Evolutionary conservation across 2,329 filamentous ascomycete genomes (phyloP), one percentile per base, ranked within the genome.

Genomic region (Lecanoromycetidae sp.): DNA sequence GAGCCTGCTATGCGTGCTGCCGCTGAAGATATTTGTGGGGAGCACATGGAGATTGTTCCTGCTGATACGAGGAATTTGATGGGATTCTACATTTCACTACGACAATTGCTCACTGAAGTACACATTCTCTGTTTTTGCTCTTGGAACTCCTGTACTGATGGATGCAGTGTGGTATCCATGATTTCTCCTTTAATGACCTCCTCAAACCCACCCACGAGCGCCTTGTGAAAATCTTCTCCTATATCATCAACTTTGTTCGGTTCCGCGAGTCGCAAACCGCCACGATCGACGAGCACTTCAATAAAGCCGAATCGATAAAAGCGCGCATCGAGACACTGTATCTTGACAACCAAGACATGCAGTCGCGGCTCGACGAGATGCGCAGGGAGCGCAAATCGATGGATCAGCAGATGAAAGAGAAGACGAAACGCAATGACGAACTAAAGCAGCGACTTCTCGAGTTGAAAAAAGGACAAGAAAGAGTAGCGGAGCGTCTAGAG

Each of bases 171-270:
- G 87, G 87, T 38, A 85, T 98, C 57, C 82, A 81, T 52, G 91
- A 98, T 65, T 94, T 98, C 59, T 87, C 84, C 29, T 94, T 96
- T 66, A 80, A 81, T 51, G 91, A 98, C 63, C 71, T 98, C 5
- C 90, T 93, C 62, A 84, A 83, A 62, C 91, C 91, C 13, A 94
- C 87, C 1, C 85, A 93, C 61, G 83, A 86, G 49, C 84, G 91
- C 36, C 75, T 96, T 12, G 83, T 90, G 59, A 94, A 91, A 69
- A 93, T 96, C 59, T 91, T 98, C 63, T 94, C 86, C 55, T 95
- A 95, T 66, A 77, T 96, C 54, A 98, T 98, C 71, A 98, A 98
- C 67, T 98, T 98, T 66, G 88, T 96, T 56, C 81, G 91, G 44
- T 98, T 96, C 68, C 84, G 91, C 57, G 88, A 95, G 68, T 87